Conservation (phyloP, 768 basidiomycete genomes). For the Boletus reticuloceps region DNA sequence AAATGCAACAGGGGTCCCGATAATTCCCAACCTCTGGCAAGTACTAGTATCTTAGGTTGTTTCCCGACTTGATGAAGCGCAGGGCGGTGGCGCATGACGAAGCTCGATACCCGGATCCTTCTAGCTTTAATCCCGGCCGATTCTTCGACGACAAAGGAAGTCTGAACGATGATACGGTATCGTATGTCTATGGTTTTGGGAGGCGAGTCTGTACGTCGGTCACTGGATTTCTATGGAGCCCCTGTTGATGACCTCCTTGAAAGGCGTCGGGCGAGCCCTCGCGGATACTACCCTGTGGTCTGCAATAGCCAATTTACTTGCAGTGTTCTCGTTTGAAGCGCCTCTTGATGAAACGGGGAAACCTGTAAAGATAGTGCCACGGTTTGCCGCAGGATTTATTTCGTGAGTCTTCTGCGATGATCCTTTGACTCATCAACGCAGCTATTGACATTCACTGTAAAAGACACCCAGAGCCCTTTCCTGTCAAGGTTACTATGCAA, state of each 20-base stretch:
- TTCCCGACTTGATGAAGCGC: not conserved
- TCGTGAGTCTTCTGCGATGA: not conserved
- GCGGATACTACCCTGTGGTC: conserved; percentile 2
- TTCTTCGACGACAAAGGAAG: conserved; percentile 7
- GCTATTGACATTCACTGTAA: not conserved
- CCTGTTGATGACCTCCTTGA: not conserved
- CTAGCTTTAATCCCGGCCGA: conserved; percentile 1
- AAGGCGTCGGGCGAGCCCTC: conserved; percentile 3
- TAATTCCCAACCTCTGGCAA: conserved; percentile 10
- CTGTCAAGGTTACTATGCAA: not conserved
- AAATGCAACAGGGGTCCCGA: not conserved
- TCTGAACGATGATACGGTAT: conserved; percentile 8
- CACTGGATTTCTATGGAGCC: not conserved
- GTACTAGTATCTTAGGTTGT: not conserved
- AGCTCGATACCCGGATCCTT: conserved; percentile 1
- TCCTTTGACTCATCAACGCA: not conserved
- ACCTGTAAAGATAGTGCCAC: not conserved
- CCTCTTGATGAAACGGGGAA: conserved; percentile 2
- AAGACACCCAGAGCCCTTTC: conserved; percentile 1
- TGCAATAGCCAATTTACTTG: not conserved
- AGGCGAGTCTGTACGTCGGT: conserved; percentile 5
- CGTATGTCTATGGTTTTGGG: conserved; percentile 1
- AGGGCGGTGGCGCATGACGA: conserved; percentile 9
- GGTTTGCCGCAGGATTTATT: not conserved
- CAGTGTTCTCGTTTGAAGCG: conserved; percentile 5